Conservation (phyloP, 306 rosid species). For the Oemleria cerasiformis region DNA sequence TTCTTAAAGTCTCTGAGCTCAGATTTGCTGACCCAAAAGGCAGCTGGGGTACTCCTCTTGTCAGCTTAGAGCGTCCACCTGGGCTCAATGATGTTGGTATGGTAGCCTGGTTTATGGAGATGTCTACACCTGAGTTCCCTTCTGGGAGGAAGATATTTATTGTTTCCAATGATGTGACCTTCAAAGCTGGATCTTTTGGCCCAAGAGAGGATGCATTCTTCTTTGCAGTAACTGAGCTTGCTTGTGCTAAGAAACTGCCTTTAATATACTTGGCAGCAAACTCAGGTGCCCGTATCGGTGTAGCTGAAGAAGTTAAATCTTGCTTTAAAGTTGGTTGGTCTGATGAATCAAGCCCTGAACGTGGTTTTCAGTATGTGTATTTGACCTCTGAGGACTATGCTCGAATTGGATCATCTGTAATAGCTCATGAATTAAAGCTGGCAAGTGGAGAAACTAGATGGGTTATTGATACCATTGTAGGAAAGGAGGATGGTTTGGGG, state of each 20-base stretch:
- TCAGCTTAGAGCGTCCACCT: constrained; percentile 58
- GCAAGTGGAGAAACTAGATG: constrained; percentile 84
- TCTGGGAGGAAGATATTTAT: constrained; percentile 86
- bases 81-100: constrained; percentile 91
- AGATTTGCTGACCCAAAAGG: constrained; percentile 71
- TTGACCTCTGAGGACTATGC: constrained; percentile 82
- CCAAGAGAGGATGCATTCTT: constrained; percentile 96
- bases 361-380: constrained; percentile 88
- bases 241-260: constrained; percentile 77
- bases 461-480: constrained; percentile 93
- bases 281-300: constrained; percentile 98
- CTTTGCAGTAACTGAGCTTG: constrained; percentile 88
- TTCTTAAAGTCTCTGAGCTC: constrained; percentile 75
- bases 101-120: constrained; percentile 93
- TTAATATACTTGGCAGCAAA: constrained; percentile 93
- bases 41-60: constrained; percentile 80
- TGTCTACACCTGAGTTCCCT: constrained; percentile 92
- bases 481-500: constrained; percentile 94
- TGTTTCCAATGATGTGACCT: constrained; percentile 90
- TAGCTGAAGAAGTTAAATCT: constrained; percentile 89
- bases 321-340: constrained; percentile 99
- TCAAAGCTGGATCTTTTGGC: constrained; percentile 96
- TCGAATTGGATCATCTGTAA: constrained; percentile 77
- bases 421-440: constrained; percentile 73
- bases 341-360: constrained; percentile 87